Percentiles rank a stretch among this genome's conserved stretches.
These are phyloP conservation scores for Hypoxylon intermedium DNA, from an alignment of 495 filamentous ascomycete genomes.

Conservation along the genomic window DNA sequence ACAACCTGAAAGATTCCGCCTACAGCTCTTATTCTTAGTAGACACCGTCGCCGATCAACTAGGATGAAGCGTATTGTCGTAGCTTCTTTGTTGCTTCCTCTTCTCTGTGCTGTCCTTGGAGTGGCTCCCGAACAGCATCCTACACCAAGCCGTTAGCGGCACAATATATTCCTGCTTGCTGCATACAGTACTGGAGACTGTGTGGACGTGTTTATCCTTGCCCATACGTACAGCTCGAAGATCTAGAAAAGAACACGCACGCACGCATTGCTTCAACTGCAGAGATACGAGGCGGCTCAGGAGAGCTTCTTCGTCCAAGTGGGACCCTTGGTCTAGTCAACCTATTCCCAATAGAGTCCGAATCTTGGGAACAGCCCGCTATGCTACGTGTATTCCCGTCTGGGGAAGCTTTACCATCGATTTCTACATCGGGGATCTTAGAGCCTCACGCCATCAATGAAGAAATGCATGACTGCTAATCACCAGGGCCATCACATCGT, in stretches of 20 bases:
- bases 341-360: constrained; percentile 38
- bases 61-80: constrained; percentile 31
- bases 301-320: constrained; percentile 31
- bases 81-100: constrained; percentile 8
- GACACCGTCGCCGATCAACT: constrained; percentile 23
- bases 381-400: constrained; percentile 40
- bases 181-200: constrained; percentile 37
- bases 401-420: constrained; percentile 36
- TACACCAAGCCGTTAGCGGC: constrained; percentile 20
- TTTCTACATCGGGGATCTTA: constrained; percentile 39
- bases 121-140: constrained; percentile 16
- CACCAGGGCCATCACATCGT: constrained; percentile 38
- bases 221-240: constrained; percentile 27
- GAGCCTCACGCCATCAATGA: constrained; percentile 35
- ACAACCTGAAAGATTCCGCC: constrained; percentile 20
- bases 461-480: constrained; percentile 35
- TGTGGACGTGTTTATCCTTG: constrained; percentile 36
- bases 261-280: constrained; percentile 40
- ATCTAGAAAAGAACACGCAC: constrained; percentile 39
- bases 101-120: constrained; percentile 6
- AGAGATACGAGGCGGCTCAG: constrained; percentile 40
- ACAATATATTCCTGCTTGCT: constrained; percentile 11
- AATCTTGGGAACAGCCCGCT: constrained; percentile 39
- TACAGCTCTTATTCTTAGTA: constrained; percentile 2
- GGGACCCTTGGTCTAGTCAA: constrained; percentile 27